Conservation (phyloP, 768 basidiomycete species). For the Chlorophyllum brunneum region DNA sequence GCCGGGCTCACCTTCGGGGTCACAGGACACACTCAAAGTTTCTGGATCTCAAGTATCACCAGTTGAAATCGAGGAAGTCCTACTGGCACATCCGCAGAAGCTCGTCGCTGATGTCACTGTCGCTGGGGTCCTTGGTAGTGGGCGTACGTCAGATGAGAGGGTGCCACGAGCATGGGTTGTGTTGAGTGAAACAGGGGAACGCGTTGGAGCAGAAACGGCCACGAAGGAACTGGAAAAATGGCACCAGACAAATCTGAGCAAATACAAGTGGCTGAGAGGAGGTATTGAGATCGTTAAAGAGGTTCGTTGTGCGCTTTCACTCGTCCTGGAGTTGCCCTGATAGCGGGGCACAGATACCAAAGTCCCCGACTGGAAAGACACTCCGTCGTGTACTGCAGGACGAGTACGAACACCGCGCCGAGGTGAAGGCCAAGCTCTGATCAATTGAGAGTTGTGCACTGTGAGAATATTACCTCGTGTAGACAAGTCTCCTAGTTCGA, state of each 20-base stretch:
- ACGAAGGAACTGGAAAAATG: slow-evolving; percentile 51
- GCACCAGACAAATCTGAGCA: slow-evolving; percentile 58
- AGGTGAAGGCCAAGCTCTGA: slow-evolving; percentile 24
- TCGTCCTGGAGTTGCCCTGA: not conserved
- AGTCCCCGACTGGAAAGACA: slow-evolving; percentile 70
- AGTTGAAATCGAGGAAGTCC: slow-evolving; percentile 66
- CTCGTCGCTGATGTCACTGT: slow-evolving; percentile 65
- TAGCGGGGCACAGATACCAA: slow-evolving; percentile 53
- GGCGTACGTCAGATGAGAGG: slow-evolving; percentile 65
- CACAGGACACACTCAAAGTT: slow-evolving; percentile 72
- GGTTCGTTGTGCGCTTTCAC: not conserved
- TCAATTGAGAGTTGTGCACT: too few species aligned
- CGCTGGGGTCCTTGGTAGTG: slow-evolving; percentile 68
- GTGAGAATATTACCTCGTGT: too few species aligned
- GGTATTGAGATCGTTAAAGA: slow-evolving; percentile 62
- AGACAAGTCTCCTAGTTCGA: too few species aligned
- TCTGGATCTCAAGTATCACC: slow-evolving; percentile 80
- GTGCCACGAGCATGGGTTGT: slow-evolving; percentile 78
- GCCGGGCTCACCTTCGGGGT: not conserved
- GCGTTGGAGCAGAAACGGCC: slow-evolving; percentile 36
- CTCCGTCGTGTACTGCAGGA: slow-evolving; percentile 61
- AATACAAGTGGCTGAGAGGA: slow-evolving; percentile 73
- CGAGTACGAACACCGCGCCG: slow-evolving; percentile 40
- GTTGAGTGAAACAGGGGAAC: slow-evolving; percentile 50
- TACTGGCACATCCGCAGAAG: slow-evolving; percentile 56